Base-by-base conservation (phyloP, 352 stramenopile genomes). In the Globisporangium heterothallicum region DNA sequence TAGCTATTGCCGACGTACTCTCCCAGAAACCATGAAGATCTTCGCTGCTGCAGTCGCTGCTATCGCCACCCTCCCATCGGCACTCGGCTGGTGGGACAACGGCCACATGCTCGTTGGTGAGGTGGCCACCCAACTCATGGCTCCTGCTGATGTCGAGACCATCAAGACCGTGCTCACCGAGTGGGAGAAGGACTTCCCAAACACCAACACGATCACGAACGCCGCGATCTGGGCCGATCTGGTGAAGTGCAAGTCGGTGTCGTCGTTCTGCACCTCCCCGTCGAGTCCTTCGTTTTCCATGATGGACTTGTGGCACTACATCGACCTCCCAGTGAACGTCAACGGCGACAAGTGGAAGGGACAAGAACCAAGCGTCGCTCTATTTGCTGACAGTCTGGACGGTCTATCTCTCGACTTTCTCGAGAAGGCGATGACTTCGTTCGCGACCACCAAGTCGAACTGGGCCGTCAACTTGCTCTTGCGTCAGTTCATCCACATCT, bases 401-500 rank as follows among this genome's bases (percentile, higher is more conserved):
- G 77, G 77, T 22, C 49, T 78, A 9, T 74, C 65, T 2, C 45
- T 74, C 1, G 58, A 68, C 2, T 64, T 84, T 8, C 62, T 86
- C 21, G 66, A 81, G 29, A 65, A 66, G 26, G 62, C 61, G 1
- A 42, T 88, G n/a, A 64, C 63, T 47, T 70, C 77, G 13, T 75
- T 88, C 60, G 66, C 58, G 53, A 82, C 74, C 38, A 86, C 77
- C 29, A 66, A 83, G 51, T 88, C 77, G 16, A 61, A 67, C 42
- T 88, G 77, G 77, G 66, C 70, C 4, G 72, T 68, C 41, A 88
- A 88, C 64, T 42, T 84, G 6, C 54, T 72, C 35, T 42, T 88
- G 4, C 77, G 77, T 22, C 72, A 86, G 63, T 79, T 88, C 63
- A 79, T 88, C 59, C 77, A 88, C 64, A 72, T 86, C 58, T 72